Conservation (phyloP, 2,329 filamentous ascomycete species). For the Aspergillus viridinutans region DNA sequence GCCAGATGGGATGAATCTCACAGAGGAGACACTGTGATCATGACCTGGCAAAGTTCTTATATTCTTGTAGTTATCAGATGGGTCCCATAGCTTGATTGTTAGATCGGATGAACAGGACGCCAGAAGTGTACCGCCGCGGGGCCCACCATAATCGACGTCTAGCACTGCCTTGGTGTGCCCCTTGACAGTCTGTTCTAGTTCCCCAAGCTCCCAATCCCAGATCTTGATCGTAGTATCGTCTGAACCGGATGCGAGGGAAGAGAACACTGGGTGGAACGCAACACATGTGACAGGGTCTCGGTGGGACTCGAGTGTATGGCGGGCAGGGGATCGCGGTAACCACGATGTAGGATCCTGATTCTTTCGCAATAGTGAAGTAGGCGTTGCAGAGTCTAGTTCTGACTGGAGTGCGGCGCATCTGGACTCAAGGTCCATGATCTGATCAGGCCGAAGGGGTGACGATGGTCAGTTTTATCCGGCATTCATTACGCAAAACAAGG, state of each 20-base stretch:
- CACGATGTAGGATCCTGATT: conserved; percentile 82
- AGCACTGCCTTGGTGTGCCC: conserved; percentile 85
- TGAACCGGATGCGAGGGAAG: conserved; percentile 81
- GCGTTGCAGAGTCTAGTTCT: conserved; percentile 81
- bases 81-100: conserved; percentile 94
- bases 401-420: conserved; percentile 68
- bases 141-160: conserved; percentile 86
- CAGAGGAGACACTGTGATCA: conserved; percentile 84
- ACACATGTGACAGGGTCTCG: conserved; percentile 77
- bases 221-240: conserved; percentile 95
- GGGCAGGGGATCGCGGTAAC: conserved; percentile 77
- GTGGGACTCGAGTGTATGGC: conserved; percentile 80
- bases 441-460: conserved; percentile 1
- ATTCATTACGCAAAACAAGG: neutral
- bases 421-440: conserved; percentile 91
- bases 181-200: conserved; percentile 85
- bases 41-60: conserved; percentile 87
- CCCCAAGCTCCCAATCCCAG: conserved; percentile 94
- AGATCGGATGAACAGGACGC: conserved; percentile 83
- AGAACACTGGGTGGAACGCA: conserved; percentile 89
- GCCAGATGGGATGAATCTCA: conserved; percentile 82
- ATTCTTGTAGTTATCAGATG: conserved; percentile 88
- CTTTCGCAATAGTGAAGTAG: conserved; percentile 68
- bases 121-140: conserved; percentile 71
- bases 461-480: conserved; percentile 9